A percentile compares a stretch with the other conserved stretches of the same genome.
These are phyloP conservation scores for Wickerhamomyces silvicola DNA, from an alignment of 805 yeast species.

Conservation along the genomic window DNA sequence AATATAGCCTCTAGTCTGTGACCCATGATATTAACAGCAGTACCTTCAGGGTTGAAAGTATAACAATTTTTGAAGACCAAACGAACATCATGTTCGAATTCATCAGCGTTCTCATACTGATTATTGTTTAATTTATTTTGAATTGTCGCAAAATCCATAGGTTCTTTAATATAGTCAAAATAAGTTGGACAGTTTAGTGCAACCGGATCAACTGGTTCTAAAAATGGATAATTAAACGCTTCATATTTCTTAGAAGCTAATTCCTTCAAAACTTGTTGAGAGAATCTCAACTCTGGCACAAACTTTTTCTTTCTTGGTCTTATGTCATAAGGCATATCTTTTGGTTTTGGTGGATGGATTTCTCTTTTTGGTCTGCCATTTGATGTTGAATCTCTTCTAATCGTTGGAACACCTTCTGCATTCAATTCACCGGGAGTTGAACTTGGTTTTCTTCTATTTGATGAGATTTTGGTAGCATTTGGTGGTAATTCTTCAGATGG, in stretches of 20 bases:
- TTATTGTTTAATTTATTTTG: slow-evolving; percentile 76
- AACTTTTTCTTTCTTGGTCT: slow-evolving; percentile 88
- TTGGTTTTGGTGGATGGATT: slow-evolving; percentile 93
- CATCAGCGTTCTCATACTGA: slow-evolving; percentile 83
- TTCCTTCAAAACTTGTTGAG: slow-evolving; percentile 77
- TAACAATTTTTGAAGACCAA: slow-evolving; percentile 87
- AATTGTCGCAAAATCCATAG: slow-evolving; percentile 92
- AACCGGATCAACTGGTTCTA: slow-evolving; percentile 92
- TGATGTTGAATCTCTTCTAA: slow-evolving; percentile 65
- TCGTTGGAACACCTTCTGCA: slow-evolving; percentile 48
- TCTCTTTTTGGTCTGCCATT: slow-evolving; percentile 89
- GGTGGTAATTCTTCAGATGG: slow-evolving; percentile 54
- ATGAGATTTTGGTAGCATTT: slow-evolving; percentile 5
- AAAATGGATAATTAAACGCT: slow-evolving; percentile 79
- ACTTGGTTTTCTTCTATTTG: slow-evolving; percentile 17
- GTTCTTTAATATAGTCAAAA: slow-evolving; percentile 76
- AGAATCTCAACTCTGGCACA: slow-evolving; percentile 84
- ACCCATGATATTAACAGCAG: slow-evolving; percentile 94
- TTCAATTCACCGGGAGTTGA: slow-evolving; percentile 27
- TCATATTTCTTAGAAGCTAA: slow-evolving; percentile 77
- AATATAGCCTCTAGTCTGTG: slow-evolving; percentile 83
- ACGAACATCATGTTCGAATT: slow-evolving; percentile 76
- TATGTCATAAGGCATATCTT: slow-evolving; percentile 85
- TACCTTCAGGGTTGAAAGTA: slow-evolving; percentile 91
- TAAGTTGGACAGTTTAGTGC: slow-evolving; percentile 91